phyloP scores from a whole-genome alignment of 2,329 filamentous ascomycete species.

The Alternaria atra region DNA sequence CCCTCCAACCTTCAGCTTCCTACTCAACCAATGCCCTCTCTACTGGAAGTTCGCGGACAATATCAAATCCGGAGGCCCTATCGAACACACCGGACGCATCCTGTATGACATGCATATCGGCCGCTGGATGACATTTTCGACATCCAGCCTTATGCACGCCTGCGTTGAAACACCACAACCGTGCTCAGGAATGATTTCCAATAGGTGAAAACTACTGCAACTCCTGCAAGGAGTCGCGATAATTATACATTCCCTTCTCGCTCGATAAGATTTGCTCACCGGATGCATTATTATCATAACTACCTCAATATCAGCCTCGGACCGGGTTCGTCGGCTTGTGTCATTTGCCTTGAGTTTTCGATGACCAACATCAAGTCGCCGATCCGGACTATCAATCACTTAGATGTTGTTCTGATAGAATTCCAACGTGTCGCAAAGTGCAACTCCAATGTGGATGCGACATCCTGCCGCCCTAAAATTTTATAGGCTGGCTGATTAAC shows the following conservation, averaged over 20 bases:
- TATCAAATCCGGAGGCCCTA: slow-evolving; percentile 7
- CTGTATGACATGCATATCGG: slow-evolving; percentile 15
- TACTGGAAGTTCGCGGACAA: slow-evolving; percentile 4
- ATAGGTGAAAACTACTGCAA: slow-evolving; percentile 3
- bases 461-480: neutral
- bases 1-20: slow-evolving; percentile 11
- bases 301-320: neutral
- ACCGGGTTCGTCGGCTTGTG: neutral
- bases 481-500: neutral
- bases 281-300: slow-evolving; percentile 3
- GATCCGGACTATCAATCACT: too few relatives aligned
- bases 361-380: neutral
- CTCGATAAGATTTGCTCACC: slow-evolving; percentile 3
- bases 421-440: neutral
- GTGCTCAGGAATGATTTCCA: neutral
- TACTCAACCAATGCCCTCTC: slow-evolving; percentile 14
- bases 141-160: slow-evolving; percentile 22
- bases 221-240: neutral
- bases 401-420: neutral
- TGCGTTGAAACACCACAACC: slow-evolving; percentile 9
- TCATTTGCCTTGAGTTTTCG: neutral
- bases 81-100: slow-evolving; percentile 27
- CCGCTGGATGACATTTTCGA: slow-evolving; percentile 12
- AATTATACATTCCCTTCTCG: neutral
- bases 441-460: neutral